A percentile compares a stretch with the other conserved stretches of the same genome.
These are phyloP conservation scores for Myriangium duriaei DNA, from an alignment of 2,329 filamentous ascomycete genomes.

Conservation along the genomic window DNA sequence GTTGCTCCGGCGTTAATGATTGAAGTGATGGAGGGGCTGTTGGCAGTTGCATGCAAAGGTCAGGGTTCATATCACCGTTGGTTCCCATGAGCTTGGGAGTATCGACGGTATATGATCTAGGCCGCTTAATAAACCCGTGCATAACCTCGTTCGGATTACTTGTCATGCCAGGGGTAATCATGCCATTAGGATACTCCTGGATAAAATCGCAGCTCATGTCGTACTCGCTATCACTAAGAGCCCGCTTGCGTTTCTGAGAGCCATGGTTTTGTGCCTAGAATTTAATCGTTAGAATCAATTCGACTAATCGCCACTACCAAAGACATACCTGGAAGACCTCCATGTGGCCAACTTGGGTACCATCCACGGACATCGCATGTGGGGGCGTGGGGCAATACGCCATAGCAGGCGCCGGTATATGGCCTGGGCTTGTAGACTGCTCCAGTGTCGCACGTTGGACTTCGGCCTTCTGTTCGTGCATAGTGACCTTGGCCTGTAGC, in stretches of 20 bases:
- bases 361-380: too few species aligned
- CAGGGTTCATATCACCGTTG: not conserved
- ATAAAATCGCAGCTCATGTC: not conserved
- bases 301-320: too few species aligned
- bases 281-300: too few species aligned
- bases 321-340: too few species aligned
- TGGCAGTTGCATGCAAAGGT: not conserved
- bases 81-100: not conserved
- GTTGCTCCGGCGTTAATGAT: too few species aligned
- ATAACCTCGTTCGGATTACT: not conserved
- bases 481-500: conserved; percentile 52
- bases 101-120: not conserved
- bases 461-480: not conserved
- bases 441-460: not conserved
- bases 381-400: too few species aligned
- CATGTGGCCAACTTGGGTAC: too few species aligned
- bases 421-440: not conserved
- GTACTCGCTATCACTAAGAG: not conserved
- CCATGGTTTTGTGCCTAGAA: not conserved
- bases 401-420: too few species aligned
- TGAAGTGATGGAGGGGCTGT: not conserved
- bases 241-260: not conserved
- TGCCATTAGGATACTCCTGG: not conserved
- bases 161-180: not conserved
- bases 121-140: not conserved